A percentile compares a stretch with the other conserved stretches of the same genome.
phyloP scores from a whole-genome alignment of 2,329 filamentous ascomycete species.

The Paecilomyces dactylethromorphus region DNA sequence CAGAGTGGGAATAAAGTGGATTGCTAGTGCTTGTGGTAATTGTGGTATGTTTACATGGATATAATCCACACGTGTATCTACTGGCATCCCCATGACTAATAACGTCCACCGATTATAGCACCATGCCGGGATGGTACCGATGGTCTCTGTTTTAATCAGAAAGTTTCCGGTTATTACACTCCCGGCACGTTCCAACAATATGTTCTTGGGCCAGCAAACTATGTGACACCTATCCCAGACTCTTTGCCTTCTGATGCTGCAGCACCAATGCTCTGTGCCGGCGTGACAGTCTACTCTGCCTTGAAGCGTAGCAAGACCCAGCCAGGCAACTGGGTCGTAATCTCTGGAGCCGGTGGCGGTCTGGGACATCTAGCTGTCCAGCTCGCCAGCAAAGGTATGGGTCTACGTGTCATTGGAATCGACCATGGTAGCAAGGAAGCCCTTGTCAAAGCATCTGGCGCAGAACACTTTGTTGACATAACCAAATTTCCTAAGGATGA shows the following conservation, averaged over 20 bases:
- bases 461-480: constrained; percentile 60
- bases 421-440: constrained; percentile 57
- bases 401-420: constrained; percentile 58
- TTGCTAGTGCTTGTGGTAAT: constrained; percentile 51
- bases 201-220: constrained; percentile 56
- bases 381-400: constrained; percentile 55
- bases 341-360: constrained; percentile 56
- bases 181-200: constrained; percentile 71
- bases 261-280: constrained; percentile 62
- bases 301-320: constrained; percentile 55
- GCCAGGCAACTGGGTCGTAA: constrained; percentile 55
- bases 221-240: constrained; percentile 65
- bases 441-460: constrained; percentile 53
- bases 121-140: constrained; percentile 52
- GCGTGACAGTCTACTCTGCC: constrained; percentile 61
- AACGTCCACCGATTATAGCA: constrained; percentile 10
- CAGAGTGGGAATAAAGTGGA: constrained; percentile 65
- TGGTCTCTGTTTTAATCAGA: constrained; percentile 49
- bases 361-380: constrained; percentile 61
- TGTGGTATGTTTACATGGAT: constrained; percentile 32
- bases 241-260: constrained; percentile 52
- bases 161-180: constrained; percentile 60
- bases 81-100: neutral
- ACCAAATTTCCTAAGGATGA: constrained; percentile 43
- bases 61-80: neutral